Percentiles rank a stretch among this genome's conserved stretches.
phyloP scores from a whole-genome alignment of 2,329 filamentous ascomycete genomes.

The Neofusicoccum umdonicola region DNA sequence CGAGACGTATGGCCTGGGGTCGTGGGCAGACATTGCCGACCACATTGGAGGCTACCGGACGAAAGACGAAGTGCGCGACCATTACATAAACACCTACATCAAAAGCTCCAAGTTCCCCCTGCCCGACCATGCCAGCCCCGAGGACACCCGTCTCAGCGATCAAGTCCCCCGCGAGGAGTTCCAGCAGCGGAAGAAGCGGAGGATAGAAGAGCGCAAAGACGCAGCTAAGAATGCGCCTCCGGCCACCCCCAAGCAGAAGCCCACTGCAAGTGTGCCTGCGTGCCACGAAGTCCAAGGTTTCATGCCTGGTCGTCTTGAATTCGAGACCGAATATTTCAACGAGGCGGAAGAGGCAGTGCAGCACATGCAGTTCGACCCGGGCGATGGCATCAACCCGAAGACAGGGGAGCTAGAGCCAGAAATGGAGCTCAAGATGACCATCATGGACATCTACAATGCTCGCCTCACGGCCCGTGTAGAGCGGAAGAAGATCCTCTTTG shows the following conservation, averaged over 20 bases:
- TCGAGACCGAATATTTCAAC: slow-evolving; percentile 96
- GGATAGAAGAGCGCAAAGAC: slow-evolving; percentile 90
- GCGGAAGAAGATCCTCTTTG: slow-evolving; percentile 93
- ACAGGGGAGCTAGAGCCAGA: slow-evolving; percentile 90
- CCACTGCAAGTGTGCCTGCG: slow-evolving; percentile 88
- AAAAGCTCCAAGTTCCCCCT: slow-evolving; percentile 81
- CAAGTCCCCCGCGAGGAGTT: slow-evolving; percentile 88
- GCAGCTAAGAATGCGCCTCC: slow-evolving; percentile 79
- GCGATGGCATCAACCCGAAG: slow-evolving; percentile 81
- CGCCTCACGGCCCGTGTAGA: slow-evolving; percentile 87
- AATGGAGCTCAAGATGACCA: slow-evolving; percentile 94
- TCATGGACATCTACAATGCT: slow-evolving; percentile 98
- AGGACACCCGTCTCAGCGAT: slow-evolving; percentile 75
- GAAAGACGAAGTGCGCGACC: slow-evolving; percentile 93
- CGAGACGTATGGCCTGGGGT: slow-evolving; percentile 93
- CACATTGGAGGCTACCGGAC: slow-evolving; percentile 93
- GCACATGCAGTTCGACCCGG: slow-evolving; percentile 96
- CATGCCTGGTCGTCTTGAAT: slow-evolving; percentile 96
- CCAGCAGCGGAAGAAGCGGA: slow-evolving; percentile 83
- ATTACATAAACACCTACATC: slow-evolving; percentile 87
- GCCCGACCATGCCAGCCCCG: slow-evolving; percentile 78
- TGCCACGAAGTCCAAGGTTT: slow-evolving; percentile 98
- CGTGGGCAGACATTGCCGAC: slow-evolving; percentile 96
- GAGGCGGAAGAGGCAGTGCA: slow-evolving; percentile 98
- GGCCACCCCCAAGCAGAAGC: slow-evolving; percentile 88